Evolutionary conservation across 2,329 filamentous ascomycete species (phyloP).

Genomic region (Aspergillus floridensis): DNA sequence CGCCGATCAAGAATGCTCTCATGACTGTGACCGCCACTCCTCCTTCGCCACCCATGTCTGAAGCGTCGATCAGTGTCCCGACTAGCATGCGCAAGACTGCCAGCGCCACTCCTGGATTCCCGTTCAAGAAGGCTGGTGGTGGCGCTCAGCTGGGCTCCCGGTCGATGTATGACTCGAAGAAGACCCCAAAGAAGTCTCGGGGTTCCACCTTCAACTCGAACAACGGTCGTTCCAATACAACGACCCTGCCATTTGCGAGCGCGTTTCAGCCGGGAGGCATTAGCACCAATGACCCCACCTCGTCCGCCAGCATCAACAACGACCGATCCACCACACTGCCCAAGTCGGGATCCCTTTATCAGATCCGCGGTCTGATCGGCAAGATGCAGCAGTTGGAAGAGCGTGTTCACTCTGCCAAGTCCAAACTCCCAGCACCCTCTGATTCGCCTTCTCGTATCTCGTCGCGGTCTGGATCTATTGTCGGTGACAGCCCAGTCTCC

Average conservation of each 20-base stretch:
- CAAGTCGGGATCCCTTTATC: conserved; percentile 73
- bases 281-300: conserved; percentile 26
- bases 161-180: conserved; percentile 45
- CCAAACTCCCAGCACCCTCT: conserved; percentile 80
- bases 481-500: conserved; percentile 51
- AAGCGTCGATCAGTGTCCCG: conserved; percentile 67
- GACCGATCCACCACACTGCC: conserved; percentile 50
- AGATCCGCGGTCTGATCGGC: conserved; percentile 89
- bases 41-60: conserved; percentile 90
- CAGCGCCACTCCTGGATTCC: conserved; percentile 51
- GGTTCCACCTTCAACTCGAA: conserved; percentile 59
- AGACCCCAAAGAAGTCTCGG: conserved; percentile 43
- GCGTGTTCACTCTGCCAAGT: conserved; percentile 84
- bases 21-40: conserved; percentile 72
- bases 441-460: conserved; percentile 76
- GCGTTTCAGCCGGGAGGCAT: conserved; percentile 18
- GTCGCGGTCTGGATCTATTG: conserved; percentile 60
- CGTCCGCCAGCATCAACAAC: conserved; percentile 49
- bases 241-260: conserved; percentile 39
- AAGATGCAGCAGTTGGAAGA: conserved; percentile 97
- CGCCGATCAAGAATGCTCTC: conserved; percentile 67
- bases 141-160: conserved; percentile 53
- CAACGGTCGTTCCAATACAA: conserved; percentile 47
- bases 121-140: conserved; percentile 44
- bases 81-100: conserved; percentile 55